Conservation (phyloP, 2,329 filamentous ascomycete species). For the Furcasterigmium furcatum region DNA sequence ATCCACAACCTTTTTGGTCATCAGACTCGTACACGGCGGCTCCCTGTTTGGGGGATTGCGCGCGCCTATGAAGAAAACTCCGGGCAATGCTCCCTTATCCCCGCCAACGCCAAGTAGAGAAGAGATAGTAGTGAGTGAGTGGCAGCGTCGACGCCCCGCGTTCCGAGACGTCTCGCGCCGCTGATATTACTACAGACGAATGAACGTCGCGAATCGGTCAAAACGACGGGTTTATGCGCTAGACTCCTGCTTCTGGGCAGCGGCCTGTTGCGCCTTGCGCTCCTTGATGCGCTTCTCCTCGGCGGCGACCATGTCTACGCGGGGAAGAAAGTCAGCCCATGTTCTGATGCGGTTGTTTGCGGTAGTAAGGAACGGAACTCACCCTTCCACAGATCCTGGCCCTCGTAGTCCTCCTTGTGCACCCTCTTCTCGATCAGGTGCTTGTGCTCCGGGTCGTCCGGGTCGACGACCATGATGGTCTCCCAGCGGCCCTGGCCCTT, state of each 20-base stretch:
- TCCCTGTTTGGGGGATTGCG: too few species aligned
- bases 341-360: neutral
- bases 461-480: slow-evolving; percentile 77
- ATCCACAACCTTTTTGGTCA: too few species aligned
- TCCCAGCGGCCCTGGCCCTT: slow-evolving; percentile 77
- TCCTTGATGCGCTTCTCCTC: slow-evolving; percentile 62
- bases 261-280: slow-evolving; percentile 26
- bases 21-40: too few species aligned
- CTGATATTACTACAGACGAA: too few species aligned
- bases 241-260: neutral
- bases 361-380: slow-evolving; percentile 22
- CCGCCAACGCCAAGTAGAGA: too few species aligned
- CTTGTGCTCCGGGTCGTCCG: slow-evolving; percentile 79
- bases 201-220: too few species aligned
- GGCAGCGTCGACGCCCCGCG: too few species aligned
- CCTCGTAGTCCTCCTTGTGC: slow-evolving; percentile 82
- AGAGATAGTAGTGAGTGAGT: too few species aligned
- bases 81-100: too few species aligned
- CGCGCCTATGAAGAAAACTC: too few species aligned
- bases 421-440: slow-evolving; percentile 81
- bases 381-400: slow-evolving; percentile 93
- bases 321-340: slow-evolving; percentile 11
- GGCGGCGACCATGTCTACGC: slow-evolving; percentile 83
- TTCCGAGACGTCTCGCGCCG: too few species aligned
- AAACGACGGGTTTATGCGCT: too few species aligned